Evolutionary conservation across 495 filamentous ascomycete species (phyloP).

Genomic region (Neurospora sp.): DNA sequence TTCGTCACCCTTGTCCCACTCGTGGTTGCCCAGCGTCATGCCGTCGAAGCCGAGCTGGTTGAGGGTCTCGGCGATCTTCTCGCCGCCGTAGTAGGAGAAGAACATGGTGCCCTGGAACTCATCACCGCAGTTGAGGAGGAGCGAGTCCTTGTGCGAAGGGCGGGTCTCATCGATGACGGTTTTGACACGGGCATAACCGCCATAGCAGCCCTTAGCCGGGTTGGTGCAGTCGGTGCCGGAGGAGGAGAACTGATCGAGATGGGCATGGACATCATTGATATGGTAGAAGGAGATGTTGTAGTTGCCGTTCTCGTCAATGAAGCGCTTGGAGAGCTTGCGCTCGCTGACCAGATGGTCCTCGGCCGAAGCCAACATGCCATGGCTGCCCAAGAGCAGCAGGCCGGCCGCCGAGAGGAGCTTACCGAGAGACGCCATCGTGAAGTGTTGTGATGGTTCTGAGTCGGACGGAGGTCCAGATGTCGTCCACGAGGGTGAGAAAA

Average conservation of each 20-base stretch:
- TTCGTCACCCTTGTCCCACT: constrained; percentile 45
- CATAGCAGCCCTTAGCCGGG: constrained; percentile 42
- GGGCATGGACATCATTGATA: constrained; percentile 52
- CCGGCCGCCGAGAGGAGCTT: constrained; percentile 3
- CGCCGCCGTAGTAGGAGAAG: constrained; percentile 47
- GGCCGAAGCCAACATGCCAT: neutral
- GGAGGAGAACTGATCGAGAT: constrained; percentile 46
- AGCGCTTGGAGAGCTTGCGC: constrained; percentile 34
- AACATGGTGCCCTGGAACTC: constrained; percentile 54
- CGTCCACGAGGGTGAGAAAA: neutral
- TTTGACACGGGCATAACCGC: constrained; percentile 49
- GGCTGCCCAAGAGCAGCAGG: neutral
- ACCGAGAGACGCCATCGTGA: constrained; percentile 2
- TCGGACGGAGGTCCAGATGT: neutral
- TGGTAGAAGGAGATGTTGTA: constrained; percentile 54
- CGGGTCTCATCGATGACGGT: constrained; percentile 38
- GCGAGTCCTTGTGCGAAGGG: constrained; percentile 40
- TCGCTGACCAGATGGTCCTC: constrained; percentile 33
- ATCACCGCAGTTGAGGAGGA: constrained; percentile 47
- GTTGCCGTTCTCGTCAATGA: constrained; percentile 39
- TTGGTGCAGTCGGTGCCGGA: constrained; percentile 45
- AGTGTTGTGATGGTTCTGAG: neutral
- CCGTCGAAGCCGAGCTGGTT: constrained; percentile 48
- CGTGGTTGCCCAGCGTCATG: constrained; percentile 54
- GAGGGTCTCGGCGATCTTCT: constrained; percentile 51